Evolutionary conservation across 2,329 filamentous ascomycete species (phyloP).

Genomic region (Microdochium nivale): DNA sequence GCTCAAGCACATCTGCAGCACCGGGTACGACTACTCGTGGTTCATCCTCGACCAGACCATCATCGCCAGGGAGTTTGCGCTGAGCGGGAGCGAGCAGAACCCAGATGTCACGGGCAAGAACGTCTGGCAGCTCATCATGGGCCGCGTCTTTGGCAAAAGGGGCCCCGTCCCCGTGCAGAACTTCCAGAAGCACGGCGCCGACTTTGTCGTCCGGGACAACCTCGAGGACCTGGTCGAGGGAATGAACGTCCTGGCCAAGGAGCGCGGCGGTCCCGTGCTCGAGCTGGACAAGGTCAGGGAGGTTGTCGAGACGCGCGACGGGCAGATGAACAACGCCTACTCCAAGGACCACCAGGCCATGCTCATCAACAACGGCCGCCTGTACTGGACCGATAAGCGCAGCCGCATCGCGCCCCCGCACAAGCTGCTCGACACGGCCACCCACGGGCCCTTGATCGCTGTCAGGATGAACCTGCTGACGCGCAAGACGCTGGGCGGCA

Average conservation of each 20-base stretch:
- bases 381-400: slow-evolving; percentile 44
- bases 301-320: slow-evolving; percentile 43
- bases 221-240: slow-evolving; percentile 44
- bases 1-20: slow-evolving; percentile 49
- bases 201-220: slow-evolving; percentile 50
- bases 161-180: slow-evolving; percentile 47
- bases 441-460: slow-evolving; percentile 48
- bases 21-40: slow-evolving; percentile 56
- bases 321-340: slow-evolving; percentile 45
- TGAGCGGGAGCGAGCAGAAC: slow-evolving; percentile 57
- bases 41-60: slow-evolving; percentile 51
- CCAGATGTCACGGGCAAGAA: slow-evolving; percentile 51
- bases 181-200: slow-evolving; percentile 48
- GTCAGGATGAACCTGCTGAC: slow-evolving; percentile 53
- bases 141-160: slow-evolving; percentile 40
- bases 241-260: slow-evolving; percentile 48
- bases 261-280: slow-evolving; percentile 36
- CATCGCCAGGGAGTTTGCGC: slow-evolving; percentile 51
- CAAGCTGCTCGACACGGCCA: slow-evolving; percentile 39
- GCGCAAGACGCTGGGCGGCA: slow-evolving; percentile 50
- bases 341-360: slow-evolving; percentile 55
- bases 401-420: slow-evolving; percentile 46
- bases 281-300: slow-evolving; percentile 33
- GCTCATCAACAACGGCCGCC: slow-evolving; percentile 48
- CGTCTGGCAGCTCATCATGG: slow-evolving; percentile 39